Evolutionary conservation across 192 early-diverging fungal genomes (phyloP), one percentile per base, ranked within the genome.

Genomic region (Coemansia sp.): DNA sequence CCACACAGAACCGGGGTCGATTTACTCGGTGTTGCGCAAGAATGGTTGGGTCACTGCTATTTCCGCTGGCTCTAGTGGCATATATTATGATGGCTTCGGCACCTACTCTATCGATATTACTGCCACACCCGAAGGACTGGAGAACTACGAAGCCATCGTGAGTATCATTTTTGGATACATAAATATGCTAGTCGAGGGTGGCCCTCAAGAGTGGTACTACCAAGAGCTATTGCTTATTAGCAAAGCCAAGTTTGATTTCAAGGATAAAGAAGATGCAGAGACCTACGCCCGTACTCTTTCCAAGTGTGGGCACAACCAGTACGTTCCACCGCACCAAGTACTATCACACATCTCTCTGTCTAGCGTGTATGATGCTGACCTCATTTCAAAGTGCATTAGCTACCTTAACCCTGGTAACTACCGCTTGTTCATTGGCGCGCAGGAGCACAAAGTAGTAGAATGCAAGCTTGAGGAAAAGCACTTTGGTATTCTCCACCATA

Each of bases 31-130:
- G 34, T 75, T 97, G 29, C 93, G 94, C 69, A 86, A 90, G 62
- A 87, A 90, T 29, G 91, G 93, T 3, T 97, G 95, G 95, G 93
- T 92, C 6, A 87, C 90, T 49, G 80, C 85, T 20, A 73, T 94
- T 47, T 85, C 78, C n/a, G 90, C 87, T 1, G 87, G 89, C 29
- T 62, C 44, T 24, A 33, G 47, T 5, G 3, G 12, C 24, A n/a
- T 9, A 0, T 41, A 0, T 43, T 9, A 24, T 22, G 66, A 77
- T 36, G 66, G 34, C 7, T 67, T 68, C n/a, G 66, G 70, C 58
- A 13, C 68, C 9, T 75, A 74, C 47, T 46, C 38, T 4, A 69
- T 84, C 11, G 16, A 12, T 8, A 33, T 72, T 12, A 7, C 61
- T 3, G 63, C 65, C 3, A 79, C 82, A 3, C 69, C 66, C 2